A percentile compares a stretch with the other conserved stretches of the same genome.
phyloP scores from a whole-genome alignment of 768 basidiomycete genomes.

The Termitomyces sp. region DNA sequence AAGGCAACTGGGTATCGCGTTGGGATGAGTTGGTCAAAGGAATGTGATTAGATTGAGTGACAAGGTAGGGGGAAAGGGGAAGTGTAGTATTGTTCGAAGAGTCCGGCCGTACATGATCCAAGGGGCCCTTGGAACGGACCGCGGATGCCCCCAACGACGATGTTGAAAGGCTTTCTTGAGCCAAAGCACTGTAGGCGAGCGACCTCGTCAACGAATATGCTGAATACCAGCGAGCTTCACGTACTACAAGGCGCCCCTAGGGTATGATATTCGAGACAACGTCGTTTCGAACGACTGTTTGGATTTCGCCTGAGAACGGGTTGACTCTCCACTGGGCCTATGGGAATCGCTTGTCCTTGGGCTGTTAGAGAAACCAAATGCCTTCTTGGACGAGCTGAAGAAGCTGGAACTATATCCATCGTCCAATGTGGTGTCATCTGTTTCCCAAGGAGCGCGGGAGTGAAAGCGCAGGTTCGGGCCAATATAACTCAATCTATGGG shows the following conservation, averaged over 20 bases:
- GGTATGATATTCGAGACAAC: slow-evolving; percentile 42
- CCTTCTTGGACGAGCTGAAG: slow-evolving; percentile 29
- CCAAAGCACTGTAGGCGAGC: slow-evolving; percentile 38
- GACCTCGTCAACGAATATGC: slow-evolving; percentile 1
- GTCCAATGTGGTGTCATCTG: slow-evolving; percentile 40
- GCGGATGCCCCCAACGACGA: slow-evolving; percentile 38
- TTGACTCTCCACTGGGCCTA: slow-evolving; percentile 65
- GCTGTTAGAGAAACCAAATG: slow-evolving; percentile 43
- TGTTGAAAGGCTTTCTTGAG: slow-evolving; percentile 57
- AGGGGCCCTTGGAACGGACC: slow-evolving; percentile 38
- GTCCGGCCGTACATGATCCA: slow-evolving; percentile 31
- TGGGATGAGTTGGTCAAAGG: slow-evolving; percentile 9
- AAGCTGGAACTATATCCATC: slow-evolving; percentile 39
- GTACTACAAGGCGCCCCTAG: slow-evolving; percentile 55
- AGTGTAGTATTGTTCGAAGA: slow-evolving; percentile 21
- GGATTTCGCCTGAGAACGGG: slow-evolving; percentile 40
- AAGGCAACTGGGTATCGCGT: slow-evolving; percentile 7
- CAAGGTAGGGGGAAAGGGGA: slow-evolving; percentile 23
- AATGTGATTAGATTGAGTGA: slow-evolving; percentile 19
- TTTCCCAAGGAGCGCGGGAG: slow-evolving; percentile 79
- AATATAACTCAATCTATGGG: slow-evolving; percentile 59
- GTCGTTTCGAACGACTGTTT: slow-evolving; percentile 58
- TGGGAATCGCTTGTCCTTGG: slow-evolving; percentile 31
- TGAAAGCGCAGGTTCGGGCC: slow-evolving; percentile 85
- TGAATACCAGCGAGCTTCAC: slow-evolving; percentile 21